Base-by-base conservation (phyloP, 768 basidiomycete species). In the Pulveroboletus sp. region DNA sequence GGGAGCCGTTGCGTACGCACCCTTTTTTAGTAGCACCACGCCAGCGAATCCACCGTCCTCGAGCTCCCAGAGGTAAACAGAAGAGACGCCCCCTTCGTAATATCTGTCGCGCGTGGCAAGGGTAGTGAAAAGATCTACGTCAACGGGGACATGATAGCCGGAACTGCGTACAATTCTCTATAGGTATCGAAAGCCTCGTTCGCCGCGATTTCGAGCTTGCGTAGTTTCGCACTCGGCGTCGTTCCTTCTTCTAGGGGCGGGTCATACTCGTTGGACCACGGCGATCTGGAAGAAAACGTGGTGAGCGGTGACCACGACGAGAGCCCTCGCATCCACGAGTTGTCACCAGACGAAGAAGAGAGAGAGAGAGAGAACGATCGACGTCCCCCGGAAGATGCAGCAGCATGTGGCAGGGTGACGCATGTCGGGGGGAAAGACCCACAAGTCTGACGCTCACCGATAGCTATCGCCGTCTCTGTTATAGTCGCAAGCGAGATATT, bases 181-280 rank as follows among this genome's bases (percentile, higher is more conserved):
- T 99, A 99, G 3, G 92, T 93, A 65, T 96, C 93, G 62, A 99
- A 98, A 9, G 93, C 94, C 54, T 95, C 91, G 62, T 98, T 98
- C 32, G 94, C 91, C 9, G 88, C 75, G 49, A 93, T 84, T 68
- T 99, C 96, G 24, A 99, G 75, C 63, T 93, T 89, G 49, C 96
- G 82, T 50, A 98, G 79, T 63, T 85, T 89, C 15, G 84, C 71
- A 8, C 86, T 83, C 0, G 96, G 96, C 2, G 81, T 73, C 4
- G 94, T 93, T 2, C 92, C 95, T 56, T 95, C 91, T 17, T 93
- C 86, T 39, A 93, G 68, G 2, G 87, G 87, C 21, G 93, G 90
- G 55, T 93, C 86, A 64, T 98, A 99, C 64, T 89, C 86, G 66
- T 98, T 99, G 21, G 94, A 93, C 94, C 95, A 98, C 8, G 96